A percentile compares a stretch with the other conserved stretches of the same genome.
These are phyloP conservation scores for Quercus tomentella DNA, from an alignment of 331 rosid species.

Conservation along the genomic window DNA sequence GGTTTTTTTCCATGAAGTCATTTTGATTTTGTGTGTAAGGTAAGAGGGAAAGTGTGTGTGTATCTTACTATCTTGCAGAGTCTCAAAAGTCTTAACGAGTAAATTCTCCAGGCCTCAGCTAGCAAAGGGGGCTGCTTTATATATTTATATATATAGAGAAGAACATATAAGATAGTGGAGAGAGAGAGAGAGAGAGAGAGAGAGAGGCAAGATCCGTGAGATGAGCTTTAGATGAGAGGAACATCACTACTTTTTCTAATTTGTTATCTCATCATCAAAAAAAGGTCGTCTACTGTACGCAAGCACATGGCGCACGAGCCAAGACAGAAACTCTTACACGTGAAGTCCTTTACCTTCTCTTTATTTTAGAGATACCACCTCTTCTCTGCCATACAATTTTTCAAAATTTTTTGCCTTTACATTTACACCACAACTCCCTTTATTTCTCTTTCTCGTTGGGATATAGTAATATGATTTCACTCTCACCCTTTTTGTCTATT, in stretches of 20 bases:
- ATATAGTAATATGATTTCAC: too few relatives aligned
- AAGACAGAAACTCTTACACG: conserved; percentile 45
- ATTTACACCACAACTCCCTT: background rate
- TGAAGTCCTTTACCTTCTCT: conserved; percentile 39
- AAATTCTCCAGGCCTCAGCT: background rate
- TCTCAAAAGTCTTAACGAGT: conserved; percentile 5
- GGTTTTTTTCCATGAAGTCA: conserved; percentile 97
- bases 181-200: conserved; percentile 2
- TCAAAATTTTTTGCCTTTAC: conserved; percentile 15
- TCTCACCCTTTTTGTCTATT: too few relatives aligned
- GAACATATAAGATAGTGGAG: background rate
- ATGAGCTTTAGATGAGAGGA: conserved; percentile 53
- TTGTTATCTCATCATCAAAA: conserved; percentile 36
- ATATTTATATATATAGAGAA: too few relatives aligned
- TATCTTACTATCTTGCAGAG: background rate
- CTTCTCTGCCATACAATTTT: conserved; percentile 13
- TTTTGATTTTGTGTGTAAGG: background rate
- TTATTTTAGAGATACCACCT: background rate
- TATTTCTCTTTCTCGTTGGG: background rate
- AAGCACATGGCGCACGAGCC: conserved; percentile 84
- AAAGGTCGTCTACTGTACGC: conserved; percentile 52
- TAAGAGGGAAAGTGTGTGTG: background rate
- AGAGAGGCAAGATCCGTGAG: conserved; percentile 81
- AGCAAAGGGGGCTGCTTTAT: background rate
- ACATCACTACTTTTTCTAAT: conserved; percentile 37